Evolutionary conservation across 495 filamentous ascomycete genomes (phyloP).

Genomic region (Xylaria grammica): DNA sequence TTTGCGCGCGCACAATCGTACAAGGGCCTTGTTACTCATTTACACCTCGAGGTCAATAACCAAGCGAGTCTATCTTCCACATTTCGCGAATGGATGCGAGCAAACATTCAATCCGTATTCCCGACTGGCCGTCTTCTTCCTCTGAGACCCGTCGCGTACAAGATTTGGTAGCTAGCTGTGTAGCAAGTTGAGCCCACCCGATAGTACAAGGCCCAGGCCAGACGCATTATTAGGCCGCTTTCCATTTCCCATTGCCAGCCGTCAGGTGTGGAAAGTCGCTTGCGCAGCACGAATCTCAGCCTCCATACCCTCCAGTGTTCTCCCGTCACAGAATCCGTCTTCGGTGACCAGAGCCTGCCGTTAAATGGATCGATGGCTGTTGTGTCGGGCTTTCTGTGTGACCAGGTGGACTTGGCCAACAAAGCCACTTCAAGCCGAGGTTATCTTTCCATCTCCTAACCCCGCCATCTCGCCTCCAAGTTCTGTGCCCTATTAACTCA

Average conservation of each 20-base stretch:
- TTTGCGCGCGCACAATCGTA: background rate
- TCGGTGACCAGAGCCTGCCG: too few relatives aligned
- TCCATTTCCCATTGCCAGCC: background rate
- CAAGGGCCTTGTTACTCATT: too few relatives aligned
- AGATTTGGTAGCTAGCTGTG: background rate
- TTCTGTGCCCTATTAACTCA: too few relatives aligned
- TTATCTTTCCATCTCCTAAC: too few relatives aligned
- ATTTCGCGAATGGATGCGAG: background rate
- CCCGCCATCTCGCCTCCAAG: too few relatives aligned
- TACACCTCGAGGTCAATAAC: background rate
- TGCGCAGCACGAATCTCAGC: slow-evolving; percentile 7
- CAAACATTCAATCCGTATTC: background rate
- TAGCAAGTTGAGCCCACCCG: background rate
- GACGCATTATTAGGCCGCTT: background rate
- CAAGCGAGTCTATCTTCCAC: background rate
- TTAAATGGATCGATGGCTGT: too few relatives aligned
- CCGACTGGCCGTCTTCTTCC: background rate
- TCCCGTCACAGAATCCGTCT: background rate
- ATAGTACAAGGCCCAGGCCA: background rate
- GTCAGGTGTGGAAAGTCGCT: background rate
- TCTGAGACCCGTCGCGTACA: background rate
- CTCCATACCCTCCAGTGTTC: background rate
- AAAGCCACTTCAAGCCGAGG: too few relatives aligned
- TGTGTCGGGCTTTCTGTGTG: too few relatives aligned
- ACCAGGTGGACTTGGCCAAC: too few relatives aligned